phyloP scores from a whole-genome alignment of 73 alveolate genomes.

The Uronychia binucleata region DNA sequence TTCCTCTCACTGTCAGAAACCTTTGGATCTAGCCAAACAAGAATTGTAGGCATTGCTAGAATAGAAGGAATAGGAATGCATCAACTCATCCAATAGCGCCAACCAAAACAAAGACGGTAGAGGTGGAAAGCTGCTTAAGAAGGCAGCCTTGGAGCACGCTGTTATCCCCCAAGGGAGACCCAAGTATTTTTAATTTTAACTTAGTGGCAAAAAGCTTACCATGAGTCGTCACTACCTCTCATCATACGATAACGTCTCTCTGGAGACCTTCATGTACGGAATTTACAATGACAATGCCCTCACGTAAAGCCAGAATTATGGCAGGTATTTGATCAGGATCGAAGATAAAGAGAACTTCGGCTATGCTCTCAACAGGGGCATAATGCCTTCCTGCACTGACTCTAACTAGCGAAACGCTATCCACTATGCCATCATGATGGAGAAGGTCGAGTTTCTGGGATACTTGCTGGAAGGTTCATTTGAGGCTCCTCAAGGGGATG shows the following conservation, averaged over 20 bases:
- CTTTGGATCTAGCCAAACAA: no score
- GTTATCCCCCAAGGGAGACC: not conserved
- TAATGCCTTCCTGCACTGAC: not conserved
- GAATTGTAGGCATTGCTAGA: no score
- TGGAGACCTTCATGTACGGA: conserved; percentile 1
- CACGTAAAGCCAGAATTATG: not conserved
- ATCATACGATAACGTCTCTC: not conserved
- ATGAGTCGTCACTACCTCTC: not conserved
- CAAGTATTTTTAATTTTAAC: not conserved
- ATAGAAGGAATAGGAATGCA: no score
- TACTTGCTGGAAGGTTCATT: conserved; percentile 3
- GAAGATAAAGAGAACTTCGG: not conserved
- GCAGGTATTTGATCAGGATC: not conserved
- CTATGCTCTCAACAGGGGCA: conserved; percentile 4
- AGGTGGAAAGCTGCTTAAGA: no score
- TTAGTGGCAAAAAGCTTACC: not conserved
- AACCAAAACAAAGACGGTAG: no score
- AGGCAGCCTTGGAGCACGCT: not conserved
- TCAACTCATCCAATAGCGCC: no score
- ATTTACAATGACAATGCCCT: conserved; percentile 2
- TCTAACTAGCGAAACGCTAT: not conserved
- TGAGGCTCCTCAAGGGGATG: not conserved
- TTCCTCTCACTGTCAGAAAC: not conserved
- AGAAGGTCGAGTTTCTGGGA: not conserved
- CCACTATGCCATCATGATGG: conserved; percentile 7